A percentile compares a stretch with the other conserved stretches of the same genome.
These are phyloP conservation scores for Lindgomyces ingoldianus DNA, from an alignment of 495 filamentous ascomycete species.

Conservation along the genomic window DNA sequence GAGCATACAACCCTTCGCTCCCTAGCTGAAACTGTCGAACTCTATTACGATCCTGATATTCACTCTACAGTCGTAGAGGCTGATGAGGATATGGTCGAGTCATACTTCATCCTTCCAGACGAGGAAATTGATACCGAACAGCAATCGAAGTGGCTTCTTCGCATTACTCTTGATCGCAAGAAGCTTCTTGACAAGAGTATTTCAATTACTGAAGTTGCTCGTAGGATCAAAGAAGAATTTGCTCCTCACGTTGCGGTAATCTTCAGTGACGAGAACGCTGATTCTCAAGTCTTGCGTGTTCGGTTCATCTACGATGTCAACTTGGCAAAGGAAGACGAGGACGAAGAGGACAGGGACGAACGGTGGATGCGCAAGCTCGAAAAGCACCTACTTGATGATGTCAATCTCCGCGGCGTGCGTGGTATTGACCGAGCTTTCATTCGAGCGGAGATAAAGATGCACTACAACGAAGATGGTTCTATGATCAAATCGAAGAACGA, in stretches of 20 bases:
- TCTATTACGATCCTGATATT: constrained; percentile 96
- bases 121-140: constrained; percentile 70
- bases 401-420: constrained; percentile 84
- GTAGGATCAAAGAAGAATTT: constrained; percentile 82
- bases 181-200: constrained; percentile 94
- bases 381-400: constrained; percentile 82
- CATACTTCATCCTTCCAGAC: constrained; percentile 94
- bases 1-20: constrained; percentile 95
- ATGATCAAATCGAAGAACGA: constrained; percentile 69
- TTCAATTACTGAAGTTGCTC: constrained; percentile 88
- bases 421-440: constrained; percentile 91
- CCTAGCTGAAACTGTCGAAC: constrained; percentile 86
- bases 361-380: constrained; percentile 91
- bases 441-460: constrained; percentile 71
- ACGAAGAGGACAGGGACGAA: constrained; percentile 76
- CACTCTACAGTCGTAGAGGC: constrained; percentile 79
- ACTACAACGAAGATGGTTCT: constrained; percentile 63
- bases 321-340: constrained; percentile 64
- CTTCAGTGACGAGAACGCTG: constrained; percentile 97
- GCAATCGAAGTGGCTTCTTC: constrained; percentile 93
- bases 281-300: constrained; percentile 90
- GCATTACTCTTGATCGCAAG: constrained; percentile 88
- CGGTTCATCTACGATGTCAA: constrained; percentile 61
- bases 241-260: constrained; percentile 86
- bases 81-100: constrained; percentile 92